phyloP scores from a whole-genome alignment of 2,329 filamentous ascomycete genomes.

The Eutypa lata region DNA sequence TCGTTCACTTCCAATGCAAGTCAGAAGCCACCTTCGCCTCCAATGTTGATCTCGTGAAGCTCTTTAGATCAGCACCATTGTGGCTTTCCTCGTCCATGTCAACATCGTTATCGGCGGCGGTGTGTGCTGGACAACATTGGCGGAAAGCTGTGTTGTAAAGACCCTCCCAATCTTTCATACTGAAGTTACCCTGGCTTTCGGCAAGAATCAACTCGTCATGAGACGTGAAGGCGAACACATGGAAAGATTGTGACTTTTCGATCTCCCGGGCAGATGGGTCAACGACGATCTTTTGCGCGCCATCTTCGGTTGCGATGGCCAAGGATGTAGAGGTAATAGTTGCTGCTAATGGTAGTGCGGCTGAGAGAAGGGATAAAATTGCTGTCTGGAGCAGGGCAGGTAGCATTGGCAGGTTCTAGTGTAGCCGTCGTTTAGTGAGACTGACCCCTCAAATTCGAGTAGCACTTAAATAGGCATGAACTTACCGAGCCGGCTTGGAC shows the following conservation, averaged over 20 bases:
- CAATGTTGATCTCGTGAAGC: constrained; percentile 61
- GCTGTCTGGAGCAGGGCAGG: constrained; percentile 80
- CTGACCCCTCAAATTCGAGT: background rate
- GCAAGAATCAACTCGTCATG: constrained; percentile 69
- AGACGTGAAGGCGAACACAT: constrained; percentile 81
- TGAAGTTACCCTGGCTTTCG: constrained; percentile 80
- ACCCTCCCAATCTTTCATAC: constrained; percentile 70
- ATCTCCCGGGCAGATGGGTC: constrained; percentile 64
- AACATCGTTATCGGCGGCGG: constrained; percentile 38
- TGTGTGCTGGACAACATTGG: constrained; percentile 55
- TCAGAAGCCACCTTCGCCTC: constrained; percentile 38
- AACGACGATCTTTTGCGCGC: constrained; percentile 42
- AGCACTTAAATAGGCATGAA: constrained; percentile 3
- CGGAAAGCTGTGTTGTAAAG: constrained; percentile 62
- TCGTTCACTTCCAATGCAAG: constrained; percentile 55
- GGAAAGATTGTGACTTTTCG: constrained; percentile 64
- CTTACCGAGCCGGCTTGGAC: constrained; percentile 59
- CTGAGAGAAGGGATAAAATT: constrained; percentile 74
- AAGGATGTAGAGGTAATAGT: constrained; percentile 66
- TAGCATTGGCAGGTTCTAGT: constrained; percentile 72
- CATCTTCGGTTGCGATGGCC: constrained; percentile 48
- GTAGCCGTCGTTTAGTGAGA: constrained; percentile 7
- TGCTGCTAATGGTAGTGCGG: constrained; percentile 74
- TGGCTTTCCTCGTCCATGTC: constrained; percentile 43
- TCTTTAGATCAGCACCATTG: constrained; percentile 49